phyloP scores from a whole-genome alignment of 345 rosid species.

The Psidium friedrichsthalianum region DNA sequence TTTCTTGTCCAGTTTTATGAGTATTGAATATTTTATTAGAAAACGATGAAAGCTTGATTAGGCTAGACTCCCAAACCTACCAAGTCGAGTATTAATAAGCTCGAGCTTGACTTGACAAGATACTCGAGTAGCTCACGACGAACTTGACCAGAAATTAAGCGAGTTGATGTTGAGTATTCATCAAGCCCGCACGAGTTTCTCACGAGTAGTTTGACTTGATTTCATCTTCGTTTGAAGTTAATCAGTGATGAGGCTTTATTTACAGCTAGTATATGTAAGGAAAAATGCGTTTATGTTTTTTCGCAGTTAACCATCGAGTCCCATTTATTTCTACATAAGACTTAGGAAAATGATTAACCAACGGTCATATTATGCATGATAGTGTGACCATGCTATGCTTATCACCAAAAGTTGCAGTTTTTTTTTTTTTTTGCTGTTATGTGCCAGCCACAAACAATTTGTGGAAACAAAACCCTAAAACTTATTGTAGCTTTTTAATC shows the following conservation, averaged over 20 bases:
- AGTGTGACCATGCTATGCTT: too few relatives aligned
- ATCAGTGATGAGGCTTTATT: accelerated
- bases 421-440: too few relatives aligned
- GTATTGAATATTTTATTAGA: too few relatives aligned
- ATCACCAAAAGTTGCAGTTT: too few relatives aligned
- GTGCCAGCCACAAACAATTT: too few relatives aligned
- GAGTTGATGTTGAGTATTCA: background rate
- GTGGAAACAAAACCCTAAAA: too few relatives aligned
- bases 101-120: background rate
- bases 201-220: background rate
- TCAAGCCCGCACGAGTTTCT: background rate
- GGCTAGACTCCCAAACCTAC: background rate
- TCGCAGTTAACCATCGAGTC: background rate
- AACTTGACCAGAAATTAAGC: background rate
- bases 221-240: background rate
- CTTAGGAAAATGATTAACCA: too few relatives aligned
- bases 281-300: background rate
- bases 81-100: background rate
- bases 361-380: too few relatives aligned
- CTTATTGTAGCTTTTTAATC: too few relatives aligned
- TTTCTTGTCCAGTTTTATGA: background rate
- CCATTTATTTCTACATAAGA: background rate
- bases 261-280: background rate
- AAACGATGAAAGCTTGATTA: background rate
- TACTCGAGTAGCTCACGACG: background rate